Percentiles rank a stretch among this genome's conserved stretches.
phyloP scores from a whole-genome alignment of 192 early-diverging fungal genomes.

The Podila epigama region DNA sequence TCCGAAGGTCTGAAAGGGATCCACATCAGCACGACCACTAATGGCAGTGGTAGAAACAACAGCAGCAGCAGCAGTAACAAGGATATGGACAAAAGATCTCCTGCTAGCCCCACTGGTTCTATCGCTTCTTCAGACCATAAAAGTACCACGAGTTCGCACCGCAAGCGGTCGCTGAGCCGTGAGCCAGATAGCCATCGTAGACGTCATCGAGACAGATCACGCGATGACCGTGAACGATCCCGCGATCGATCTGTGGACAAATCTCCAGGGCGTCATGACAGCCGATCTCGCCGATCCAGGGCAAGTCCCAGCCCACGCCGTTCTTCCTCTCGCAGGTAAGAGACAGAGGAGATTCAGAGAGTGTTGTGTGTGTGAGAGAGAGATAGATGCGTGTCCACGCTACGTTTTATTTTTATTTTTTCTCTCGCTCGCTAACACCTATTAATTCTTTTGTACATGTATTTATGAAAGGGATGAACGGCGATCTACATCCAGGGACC shows the following conservation, averaged over 20 bases:
- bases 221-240: neutral
- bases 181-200: constrained; percentile 24
- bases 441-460: neutral
- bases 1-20: constrained; percentile 38
- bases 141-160: constrained; percentile 24
- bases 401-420: no score
- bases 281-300: constrained; percentile 24
- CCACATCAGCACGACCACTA: no score
- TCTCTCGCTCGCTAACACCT: no score
- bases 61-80: neutral
- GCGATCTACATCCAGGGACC: constrained; percentile 16
- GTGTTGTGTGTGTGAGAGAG: no score
- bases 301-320: constrained; percentile 26
- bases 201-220: no score
- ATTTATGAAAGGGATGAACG: constrained; percentile 22
- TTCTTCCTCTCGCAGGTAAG: constrained; percentile 42
- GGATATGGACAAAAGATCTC: constrained; percentile 33
- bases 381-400: neutral
- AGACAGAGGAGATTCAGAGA: no score
- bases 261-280: constrained; percentile 23
- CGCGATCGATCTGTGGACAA: constrained; percentile 7
- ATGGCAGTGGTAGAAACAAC: no score
- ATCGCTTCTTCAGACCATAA: constrained; percentile 23
- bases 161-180: constrained; percentile 22
- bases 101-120: constrained; percentile 28